Base-by-base conservation (phyloP, 2,329 filamentous ascomycete genomes). In the Colletotrichum scovillei region DNA sequence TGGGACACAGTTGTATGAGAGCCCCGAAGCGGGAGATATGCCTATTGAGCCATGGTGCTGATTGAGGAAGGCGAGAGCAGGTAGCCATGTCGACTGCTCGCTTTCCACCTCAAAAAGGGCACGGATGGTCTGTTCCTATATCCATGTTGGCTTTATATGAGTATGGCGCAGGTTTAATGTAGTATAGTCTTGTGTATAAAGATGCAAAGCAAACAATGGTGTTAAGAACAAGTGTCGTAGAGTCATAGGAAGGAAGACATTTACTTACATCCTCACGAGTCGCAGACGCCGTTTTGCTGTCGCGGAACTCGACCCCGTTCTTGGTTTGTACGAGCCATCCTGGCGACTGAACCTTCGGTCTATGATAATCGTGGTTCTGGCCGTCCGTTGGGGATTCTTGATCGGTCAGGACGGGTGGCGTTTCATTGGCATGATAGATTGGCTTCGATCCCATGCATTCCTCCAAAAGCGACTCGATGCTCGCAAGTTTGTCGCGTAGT, bases 41-140 rank as follows among this genome's bases (percentile, higher is more conserved):
- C 46, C 16, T 19, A 42, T 52, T 0, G 38, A 5, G 19, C 4
- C 59, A 28, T 7, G 24, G 30, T 49, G 32, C 3, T 82, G 63
- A 0, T 84, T 86, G 28, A 82, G 76, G 12, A 82, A 82, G 4
- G 88, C 87, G 6, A 64, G 87, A 85, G 9, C 86, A 86, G 53
- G 80, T 2, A 83, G 79, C 72, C 82, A 86, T 11, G 84, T 84
- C 46, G 90, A 87, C 67, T 88, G 84, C 30, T 80, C 80, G 30
- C 85, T 83, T 49, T 86, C 83, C 16, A 80, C 81, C 42, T 90
- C 88, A 69, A 91, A 80, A 67, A 91, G 89, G 74, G 88, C 85
- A 71, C 86, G 86, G 87, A 91, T 91, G 19, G 88, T 88, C 77
- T 86, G 85, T 32, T 91, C 82, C 88, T 22, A 22, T 22, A 22